Base-by-base conservation (phyloP, 108 stramenopile genomes). In the Bacterosira constricta region DNA sequence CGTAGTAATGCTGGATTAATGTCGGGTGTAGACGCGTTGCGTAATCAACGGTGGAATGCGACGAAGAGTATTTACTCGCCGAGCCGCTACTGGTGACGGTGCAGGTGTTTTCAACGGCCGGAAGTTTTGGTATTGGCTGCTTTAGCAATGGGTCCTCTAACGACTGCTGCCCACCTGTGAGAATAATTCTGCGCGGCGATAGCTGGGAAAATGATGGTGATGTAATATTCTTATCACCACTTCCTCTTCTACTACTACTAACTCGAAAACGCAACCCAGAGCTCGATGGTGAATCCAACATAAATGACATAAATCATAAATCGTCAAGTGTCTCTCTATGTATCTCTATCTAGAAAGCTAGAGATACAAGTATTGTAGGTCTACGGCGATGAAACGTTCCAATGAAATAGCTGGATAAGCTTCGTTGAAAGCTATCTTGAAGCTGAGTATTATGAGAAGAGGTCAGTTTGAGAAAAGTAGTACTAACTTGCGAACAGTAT, bases 1-100 rank as follows among this genome's bases (percentile, higher is more conserved):
- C 73, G 73, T 74, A 66, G 36, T 74, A 74, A 36, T 74, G 73
- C 20, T 51, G 49, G 13, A 74, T 26, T 26, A 74, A 50, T 1
- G 64, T 74, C 3, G 73, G 73, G 15, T 74, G 73, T 15, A 66
- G 12, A 4, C 46, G 34, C 0, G 56, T 12, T 2, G 30, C 60
- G 64, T 74, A 74, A 49, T 74, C 73, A 7, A 50, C 1, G 3
- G 54, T 47, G 31, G 63, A 45, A 41, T 39, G 17, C 58, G 56
- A 36, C 20, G 37, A 25, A 23, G 58, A 26, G 18, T 34, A 20
- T 23, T 60, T 55, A 6, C n/a, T 5, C 25, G 26, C 17, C 13
- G 46, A 7, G 49, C 23, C 30, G 26, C 26, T 29, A 52, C 8
- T 29, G 25, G 26, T 2, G 26, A 3, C 4, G 25, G 25, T 25